Evolutionary conservation across 129 eudicot genomes (phyloP), one percentile per base, ranked within the genome.

Genomic region (Heracleum sosnowskyi): DNA sequence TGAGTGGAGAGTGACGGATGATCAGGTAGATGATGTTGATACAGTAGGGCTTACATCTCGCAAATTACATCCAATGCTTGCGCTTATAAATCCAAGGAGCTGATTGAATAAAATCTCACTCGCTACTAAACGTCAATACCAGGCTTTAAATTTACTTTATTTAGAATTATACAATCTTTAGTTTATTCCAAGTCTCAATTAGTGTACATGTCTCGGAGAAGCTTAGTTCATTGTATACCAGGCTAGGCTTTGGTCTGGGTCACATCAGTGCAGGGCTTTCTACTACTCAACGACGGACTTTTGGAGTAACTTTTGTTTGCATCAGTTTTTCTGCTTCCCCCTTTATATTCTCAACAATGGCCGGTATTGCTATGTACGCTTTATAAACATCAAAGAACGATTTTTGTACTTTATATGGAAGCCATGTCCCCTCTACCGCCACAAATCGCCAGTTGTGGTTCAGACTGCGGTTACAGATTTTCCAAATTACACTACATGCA

Each of bases 31-130:
- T 66, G 85, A 85, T 75, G 72, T 80, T 4, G 79, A 79, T 72
- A 87, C 89, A 64, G 78, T 85, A 39, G 88, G 83, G 11, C 85
- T 90, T 24, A 85, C 91, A 18, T 83, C 91, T 22, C 91, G 79
- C 34, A 90, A 85, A 74, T 87, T 90, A 60, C 85, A 85, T 83
- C 94, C 94, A 0, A 79, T 90, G 84, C 91, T 79, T 44, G 94
- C 89, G 16, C 63, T 85, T 63, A 69, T 90, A 33, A 82, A 78
- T 82, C 82, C 82, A 1, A 83, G 89, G 81, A 77, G 57, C 24
- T 64, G 39, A 64, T 16, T 16, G 0, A 64, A 28, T n/a, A 15
- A 57, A 53, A n/a, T 24, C 7, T 24, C 64, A 55, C 15, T 8
- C 12, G 62, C 64, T 24, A 55, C 64, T 55, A 44, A 40, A 40